Conservation (phyloP, 2,329 filamentous ascomycete genomes). For the Coniochaeta prunicola region DNA sequence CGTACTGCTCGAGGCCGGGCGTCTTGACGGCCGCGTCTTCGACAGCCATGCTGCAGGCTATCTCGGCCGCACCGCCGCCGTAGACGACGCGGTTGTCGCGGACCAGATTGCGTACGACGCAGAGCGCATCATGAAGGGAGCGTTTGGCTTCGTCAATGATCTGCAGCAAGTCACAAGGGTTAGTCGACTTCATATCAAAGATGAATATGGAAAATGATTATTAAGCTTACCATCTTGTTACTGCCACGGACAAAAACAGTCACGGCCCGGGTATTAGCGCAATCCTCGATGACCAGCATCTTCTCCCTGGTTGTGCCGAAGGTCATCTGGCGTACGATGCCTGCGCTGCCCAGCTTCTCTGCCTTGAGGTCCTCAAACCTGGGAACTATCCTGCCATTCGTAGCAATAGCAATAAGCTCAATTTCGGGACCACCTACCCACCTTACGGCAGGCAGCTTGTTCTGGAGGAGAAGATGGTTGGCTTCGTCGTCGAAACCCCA, state of each 20-base stretch:
- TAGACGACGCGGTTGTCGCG: constrained; percentile 96
- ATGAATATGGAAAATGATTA: not conserved
- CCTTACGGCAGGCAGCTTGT: constrained; percentile 88
- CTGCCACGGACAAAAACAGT: constrained; percentile 94
- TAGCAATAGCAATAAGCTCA: constrained; percentile 96
- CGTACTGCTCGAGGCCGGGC: constrained; percentile 95
- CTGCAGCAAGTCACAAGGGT: constrained; percentile 33
- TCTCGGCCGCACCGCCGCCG: constrained; percentile 91
- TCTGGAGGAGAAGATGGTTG: constrained; percentile 94
- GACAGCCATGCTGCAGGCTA: constrained; percentile 92
- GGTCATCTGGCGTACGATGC: constrained; percentile 86
- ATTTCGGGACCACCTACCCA: constrained; percentile 99
- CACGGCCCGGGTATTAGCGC: constrained; percentile 92
- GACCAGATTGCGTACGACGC: constrained; percentile 94
- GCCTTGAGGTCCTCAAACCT: constrained; percentile 89
- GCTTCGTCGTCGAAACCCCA: constrained; percentile 99
- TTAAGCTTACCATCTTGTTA: constrained; percentile 86
- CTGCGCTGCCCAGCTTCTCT: constrained; percentile 86
- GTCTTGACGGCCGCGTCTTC: constrained; percentile 94
- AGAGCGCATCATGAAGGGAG: constrained; percentile 93
- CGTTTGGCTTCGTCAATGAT: constrained; percentile 99
- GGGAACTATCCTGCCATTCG: constrained; percentile 94
- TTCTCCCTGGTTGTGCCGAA: constrained; percentile 98
- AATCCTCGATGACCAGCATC: constrained; percentile 99
- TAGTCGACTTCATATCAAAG: constrained; percentile 8